A percentile compares a stretch with the other conserved stretches of the same genome.
These are phyloP conservation scores for Lactifluus volemus DNA, from an alignment of 768 basidiomycete genomes.

Conservation along the genomic window DNA sequence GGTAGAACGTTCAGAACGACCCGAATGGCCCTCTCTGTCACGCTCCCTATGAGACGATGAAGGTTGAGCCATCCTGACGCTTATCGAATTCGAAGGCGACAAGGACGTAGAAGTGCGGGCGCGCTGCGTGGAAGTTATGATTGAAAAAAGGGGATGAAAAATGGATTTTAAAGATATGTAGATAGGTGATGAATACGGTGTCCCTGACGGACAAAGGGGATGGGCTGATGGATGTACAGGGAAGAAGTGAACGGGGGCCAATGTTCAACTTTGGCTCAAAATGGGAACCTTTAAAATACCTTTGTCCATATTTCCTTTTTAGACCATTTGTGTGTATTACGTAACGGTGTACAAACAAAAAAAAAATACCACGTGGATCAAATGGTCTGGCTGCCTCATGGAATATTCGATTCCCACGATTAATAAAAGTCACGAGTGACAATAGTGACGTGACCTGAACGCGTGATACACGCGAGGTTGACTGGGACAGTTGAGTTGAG, in stretches of 20 bases:
- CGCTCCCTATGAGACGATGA: conserved; percentile 68
- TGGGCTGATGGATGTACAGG: conserved; percentile 21
- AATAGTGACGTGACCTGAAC: conserved; percentile 4
- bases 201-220: conserved; percentile 21
- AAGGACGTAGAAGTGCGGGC: conserved; percentile 55
- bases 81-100: conserved; percentile 58
- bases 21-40: conserved; percentile 43
- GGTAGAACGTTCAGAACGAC: conserved; percentile 48
- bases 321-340: conserved; percentile 19
- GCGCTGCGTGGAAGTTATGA: conserved; percentile 61
- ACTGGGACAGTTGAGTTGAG: background rate
- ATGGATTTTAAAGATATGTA: background rate
- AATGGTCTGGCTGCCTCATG: conserved; percentile 1
- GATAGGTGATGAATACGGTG: conserved; percentile 11
- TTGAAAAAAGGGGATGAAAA: conserved; percentile 23
- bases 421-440: background rate
- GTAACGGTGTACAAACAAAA: conserved; percentile 24
- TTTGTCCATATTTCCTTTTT: conserved; percentile 24
- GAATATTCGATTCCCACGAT: conserved; percentile 10
- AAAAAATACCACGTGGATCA: conserved; percentile 20
- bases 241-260: conserved; percentile 20
- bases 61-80: conserved; percentile 83
- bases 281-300: conserved; percentile 15
- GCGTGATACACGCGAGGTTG: conserved; percentile 9
- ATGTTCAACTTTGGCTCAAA: conserved; percentile 26